Evolutionary conservation across 495 filamentous ascomycete species (phyloP).

Genomic region (Thermochaetoides thermophila): DNA sequence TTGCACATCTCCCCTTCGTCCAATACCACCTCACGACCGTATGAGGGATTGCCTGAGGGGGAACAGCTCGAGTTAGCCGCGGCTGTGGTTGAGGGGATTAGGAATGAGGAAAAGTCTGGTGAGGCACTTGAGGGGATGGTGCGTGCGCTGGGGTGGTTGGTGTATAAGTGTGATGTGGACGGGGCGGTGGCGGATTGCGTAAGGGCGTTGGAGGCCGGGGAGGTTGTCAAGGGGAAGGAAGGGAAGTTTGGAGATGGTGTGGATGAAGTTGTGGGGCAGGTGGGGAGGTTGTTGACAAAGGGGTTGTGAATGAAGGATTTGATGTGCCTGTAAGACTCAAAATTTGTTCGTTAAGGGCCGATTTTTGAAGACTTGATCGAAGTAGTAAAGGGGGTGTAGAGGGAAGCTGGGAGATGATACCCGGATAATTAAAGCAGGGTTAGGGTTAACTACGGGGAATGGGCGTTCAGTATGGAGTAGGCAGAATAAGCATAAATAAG

Average conservation of each 20-base stretch:
- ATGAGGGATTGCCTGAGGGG: conserved; percentile 50
- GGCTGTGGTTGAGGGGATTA: conserved; percentile 59
- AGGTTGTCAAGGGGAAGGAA: conserved; percentile 41
- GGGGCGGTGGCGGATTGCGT: conserved; percentile 65
- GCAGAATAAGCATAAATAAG: too few species aligned
- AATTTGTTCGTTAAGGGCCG: too few species aligned
- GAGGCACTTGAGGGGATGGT: conserved; percentile 63
- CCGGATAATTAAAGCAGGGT: too few species aligned
- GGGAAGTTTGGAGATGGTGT: conserved; percentile 41
- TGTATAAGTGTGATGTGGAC: conserved; percentile 51
- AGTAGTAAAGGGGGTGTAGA: too few species aligned
- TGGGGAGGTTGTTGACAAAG: conserved; percentile 26
- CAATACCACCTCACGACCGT: too few species aligned
- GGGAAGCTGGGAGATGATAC: too few species aligned
- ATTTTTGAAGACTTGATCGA: too few species aligned
- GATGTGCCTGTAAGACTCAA: too few species aligned
- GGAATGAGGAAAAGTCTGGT: conserved; percentile 45
- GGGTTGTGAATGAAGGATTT: too few species aligned
- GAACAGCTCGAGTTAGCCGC: conserved; percentile 69
- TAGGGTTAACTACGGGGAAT: too few species aligned
- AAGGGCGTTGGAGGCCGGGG: conserved; percentile 51
- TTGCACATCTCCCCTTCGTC: too few species aligned
- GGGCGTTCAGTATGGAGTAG: too few species aligned
- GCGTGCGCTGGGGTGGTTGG: conserved; percentile 54
- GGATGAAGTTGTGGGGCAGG: conserved; percentile 38